A percentile compares a stretch with the other conserved stretches of the same genome.
Evolutionary conservation across 768 basidiomycete species (phyloP).

Genomic region (Trametes elegans): DNA sequence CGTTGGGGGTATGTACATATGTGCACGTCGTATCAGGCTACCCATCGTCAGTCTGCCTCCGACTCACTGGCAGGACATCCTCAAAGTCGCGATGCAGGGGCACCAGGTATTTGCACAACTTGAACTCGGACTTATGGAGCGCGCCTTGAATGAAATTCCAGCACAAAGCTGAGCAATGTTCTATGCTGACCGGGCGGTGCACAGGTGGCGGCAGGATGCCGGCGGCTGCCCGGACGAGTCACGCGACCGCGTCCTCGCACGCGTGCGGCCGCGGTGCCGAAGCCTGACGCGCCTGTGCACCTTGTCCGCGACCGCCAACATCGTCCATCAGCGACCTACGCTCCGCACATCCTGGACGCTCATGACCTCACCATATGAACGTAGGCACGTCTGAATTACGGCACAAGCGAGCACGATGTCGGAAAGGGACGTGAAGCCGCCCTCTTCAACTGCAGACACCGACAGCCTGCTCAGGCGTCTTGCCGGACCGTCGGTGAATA

Average conservation of each 20-base stretch:
- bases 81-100: too few relatives aligned
- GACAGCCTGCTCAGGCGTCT: conserved; percentile 74
- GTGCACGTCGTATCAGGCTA: too few relatives aligned
- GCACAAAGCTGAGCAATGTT: too few relatives aligned
- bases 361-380: background rate
- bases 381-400: background rate
- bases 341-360: background rate
- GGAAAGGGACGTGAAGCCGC: conserved; percentile 10
- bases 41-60: too few relatives aligned
- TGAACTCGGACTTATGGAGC: too few relatives aligned
- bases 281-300: background rate
- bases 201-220: too few relatives aligned
- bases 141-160: too few relatives aligned
- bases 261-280: background rate
- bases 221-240: too few relatives aligned
- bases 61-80: too few relatives aligned
- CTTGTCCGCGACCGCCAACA: background rate
- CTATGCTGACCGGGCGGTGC: too few relatives aligned
- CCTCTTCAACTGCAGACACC: conserved; percentile 54
- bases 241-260: background rate
- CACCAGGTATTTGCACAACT: too few relatives aligned
- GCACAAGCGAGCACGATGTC: background rate
- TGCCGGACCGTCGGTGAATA: conserved; percentile 85
- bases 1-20: too few relatives aligned
- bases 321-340: background rate